Percentiles rank a stretch among this genome's conserved stretches.
Conservation (phyloP, 352 stramenopile genomes). For the Phytophthora macrochlamydospora region DNA sequence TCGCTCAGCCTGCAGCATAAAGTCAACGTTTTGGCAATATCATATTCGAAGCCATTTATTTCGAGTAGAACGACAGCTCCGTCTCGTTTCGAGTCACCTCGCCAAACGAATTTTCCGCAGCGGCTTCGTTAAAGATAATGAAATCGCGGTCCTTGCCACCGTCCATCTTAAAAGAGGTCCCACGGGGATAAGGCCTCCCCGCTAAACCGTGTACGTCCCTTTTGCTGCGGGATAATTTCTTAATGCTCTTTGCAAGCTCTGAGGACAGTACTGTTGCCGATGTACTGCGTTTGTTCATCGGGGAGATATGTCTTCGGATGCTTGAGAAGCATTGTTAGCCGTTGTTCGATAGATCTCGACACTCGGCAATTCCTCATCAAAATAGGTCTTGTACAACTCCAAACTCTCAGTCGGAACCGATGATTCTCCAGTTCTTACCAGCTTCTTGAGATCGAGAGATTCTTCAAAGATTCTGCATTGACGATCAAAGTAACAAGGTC, state of each 20-base stretch:
- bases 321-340: constrained; percentile 2
- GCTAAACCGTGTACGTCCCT: constrained; percentile 38
- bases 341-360: constrained; percentile 52
- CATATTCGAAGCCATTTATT: constrained; percentile 31
- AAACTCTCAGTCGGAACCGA: constrained; percentile 70
- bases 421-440: constrained; percentile 52
- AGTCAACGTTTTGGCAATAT: constrained; percentile 8
- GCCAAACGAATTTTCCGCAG: constrained; percentile 70
- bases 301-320: constrained; percentile 26
- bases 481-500: background rate
- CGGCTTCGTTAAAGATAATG: constrained; percentile 61
- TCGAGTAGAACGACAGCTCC: constrained; percentile 77
- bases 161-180: constrained; percentile 82
- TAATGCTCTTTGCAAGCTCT: constrained; percentile 37
- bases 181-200: constrained; percentile 62
- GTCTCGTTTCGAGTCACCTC: constrained; percentile 83
- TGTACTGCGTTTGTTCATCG: constrained; percentile 22
- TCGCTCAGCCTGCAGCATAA: constrained; percentile 25
- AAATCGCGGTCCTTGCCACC: constrained; percentile 67
- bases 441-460: constrained; percentile 67
- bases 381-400: constrained; percentile 85
- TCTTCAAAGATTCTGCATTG: constrained; percentile 66
- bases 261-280: constrained; percentile 32
- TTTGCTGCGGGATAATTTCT: constrained; percentile 34
- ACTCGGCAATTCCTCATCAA: constrained; percentile 67